phyloP scores from a whole-genome alignment of 2,329 filamentous ascomycete genomes.

The Aspergillus ruber region DNA sequence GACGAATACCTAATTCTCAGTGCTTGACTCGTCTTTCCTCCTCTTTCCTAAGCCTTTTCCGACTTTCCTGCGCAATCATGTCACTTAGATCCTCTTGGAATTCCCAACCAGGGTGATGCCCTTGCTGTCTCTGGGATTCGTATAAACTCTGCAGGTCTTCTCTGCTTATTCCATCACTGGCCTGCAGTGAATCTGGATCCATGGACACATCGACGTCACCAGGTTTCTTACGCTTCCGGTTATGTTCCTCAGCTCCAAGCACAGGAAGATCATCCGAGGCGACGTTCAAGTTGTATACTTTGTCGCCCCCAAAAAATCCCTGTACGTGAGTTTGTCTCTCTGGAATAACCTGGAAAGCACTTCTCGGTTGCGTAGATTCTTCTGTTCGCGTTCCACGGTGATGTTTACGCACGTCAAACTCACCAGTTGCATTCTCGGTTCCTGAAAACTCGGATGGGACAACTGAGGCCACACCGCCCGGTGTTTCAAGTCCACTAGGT shows the following conservation, averaged over 20 bases:
- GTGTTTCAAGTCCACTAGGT: constrained; percentile 70
- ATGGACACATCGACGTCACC: constrained; percentile 92
- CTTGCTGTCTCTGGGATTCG: constrained; percentile 61
- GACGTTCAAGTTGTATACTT: constrained; percentile 77
- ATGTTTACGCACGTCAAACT: constrained; percentile 86
- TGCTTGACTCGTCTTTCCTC: constrained; percentile 65
- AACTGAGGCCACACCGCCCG: constrained; percentile 70
- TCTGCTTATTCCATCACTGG: constrained; percentile 71
- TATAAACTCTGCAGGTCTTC: constrained; percentile 76
- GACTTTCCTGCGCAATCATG: constrained; percentile 90
- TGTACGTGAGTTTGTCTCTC: constrained; percentile 79
- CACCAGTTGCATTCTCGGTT: constrained; percentile 70
- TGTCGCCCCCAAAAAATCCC: constrained; percentile 94
- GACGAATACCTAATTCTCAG: constrained; percentile 9
- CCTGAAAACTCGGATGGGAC: constrained; percentile 73
- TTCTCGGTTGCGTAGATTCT: constrained; percentile 64
- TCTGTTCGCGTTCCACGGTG: constrained; percentile 83
- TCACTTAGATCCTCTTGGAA: constrained; percentile 87
- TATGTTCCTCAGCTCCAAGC: constrained; percentile 72
- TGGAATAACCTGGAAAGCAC: constrained; percentile 82
- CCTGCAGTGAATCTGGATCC: constrained; percentile 72
- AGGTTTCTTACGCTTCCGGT: constrained; percentile 84
- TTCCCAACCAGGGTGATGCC: constrained; percentile 63
- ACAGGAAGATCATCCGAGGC: constrained; percentile 58
- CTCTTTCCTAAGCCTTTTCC: constrained; percentile 84